Evolutionary conservation across 371 early-diverging fungal genomes (phyloP), one percentile per base, ranked within the genome.

Genomic region (Choanephora cucurbitarum): DNA sequence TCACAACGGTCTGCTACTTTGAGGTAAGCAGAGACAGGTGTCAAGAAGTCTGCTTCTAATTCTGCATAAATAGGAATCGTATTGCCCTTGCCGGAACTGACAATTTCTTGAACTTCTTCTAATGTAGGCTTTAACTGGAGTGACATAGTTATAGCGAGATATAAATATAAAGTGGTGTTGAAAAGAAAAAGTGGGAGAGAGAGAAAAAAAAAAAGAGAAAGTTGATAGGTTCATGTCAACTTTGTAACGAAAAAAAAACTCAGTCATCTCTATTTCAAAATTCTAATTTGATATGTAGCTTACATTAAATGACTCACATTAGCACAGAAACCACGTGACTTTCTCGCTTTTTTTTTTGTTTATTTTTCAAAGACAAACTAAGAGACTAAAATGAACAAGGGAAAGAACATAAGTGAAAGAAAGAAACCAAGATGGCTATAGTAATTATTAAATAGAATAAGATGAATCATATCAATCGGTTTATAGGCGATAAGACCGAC

Each of bases 11-110:
- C 81, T 17, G 94, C 81, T 10, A 97, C 82, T 66, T 91, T 91
- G 49, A 97, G 88, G 64, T 96, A 98, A 14, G 95, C 96, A 31
- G 93, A 84, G n/a, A 97, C 95, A 23, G 98, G 98, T 10, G 97
- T 98, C 42, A 96, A 77, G 59, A 95, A 81, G 68, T 98, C 98
- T 19, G 93, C 91, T 24, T 89, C 86, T 22, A 96, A 83, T 67
- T 90, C 88, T 21, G 82, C 79, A 77, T 86, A 95, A 50, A 97
- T 86, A 19, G 98, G 98, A 54, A 97, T 84, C 18, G 89, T 87
- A 72, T 93, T 93, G 62, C 92, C 92, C 45, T 79, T 77, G 15
- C 74, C 75, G 10, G 67, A 48, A 22, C 70, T 66, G 21, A 91
- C 73, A 49, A 90, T 69, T 23, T 64, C 72, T 55, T 78, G 77